Evolutionary conservation across 345 rosid genomes (phyloP), one percentile per base, ranked within the genome.

Genomic region (Hypericum androsaemum): DNA sequence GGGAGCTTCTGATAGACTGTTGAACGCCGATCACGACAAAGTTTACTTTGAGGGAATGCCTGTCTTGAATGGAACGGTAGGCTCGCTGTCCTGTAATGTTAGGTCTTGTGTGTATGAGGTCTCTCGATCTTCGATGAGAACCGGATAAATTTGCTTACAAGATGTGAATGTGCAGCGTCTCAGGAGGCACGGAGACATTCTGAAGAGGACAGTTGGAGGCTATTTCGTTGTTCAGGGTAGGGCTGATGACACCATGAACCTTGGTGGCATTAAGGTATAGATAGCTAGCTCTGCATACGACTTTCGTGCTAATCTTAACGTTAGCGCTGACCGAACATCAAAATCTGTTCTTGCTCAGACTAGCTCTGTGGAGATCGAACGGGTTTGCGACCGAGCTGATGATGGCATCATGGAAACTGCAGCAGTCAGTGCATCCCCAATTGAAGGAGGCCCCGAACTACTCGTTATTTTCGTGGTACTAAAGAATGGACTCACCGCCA

Each of bases 181-280:
- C 9, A 81, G 96, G 73, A 80, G 96, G 59, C 98, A 90, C 22
- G 96, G 98, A 55, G 92, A 90, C 77, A 62, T 90, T 35, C 37
- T 87, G 39, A 72, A 76, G 71, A 74, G 80, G 71, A 84, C 88
- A 0, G 59, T 72, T 28, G 92, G 98, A 54, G 95, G 96, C 60
- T 82, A 74, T 62, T 76, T 51, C 14, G 7, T 64, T 43, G 92
- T 87, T 11, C 95, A 80, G 64, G 96, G 98, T 22, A 66, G 98
- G 72, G 89, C 95, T 54, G 94, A 90, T 72, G 98, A 87, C 71
- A 90, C 98, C 53, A 90, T 90, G 98, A 90, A 90, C 63, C 89
- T 90, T 52, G 96, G 96, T 51, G 98, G 98, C 54, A 90, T 87
- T 57, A 90, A 87, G 96, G 98, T 81, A 68, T 22, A 4, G 32